Conservation (phyloP, 2,329 filamentous ascomycete genomes). For the Anthostomella pinea region DNA sequence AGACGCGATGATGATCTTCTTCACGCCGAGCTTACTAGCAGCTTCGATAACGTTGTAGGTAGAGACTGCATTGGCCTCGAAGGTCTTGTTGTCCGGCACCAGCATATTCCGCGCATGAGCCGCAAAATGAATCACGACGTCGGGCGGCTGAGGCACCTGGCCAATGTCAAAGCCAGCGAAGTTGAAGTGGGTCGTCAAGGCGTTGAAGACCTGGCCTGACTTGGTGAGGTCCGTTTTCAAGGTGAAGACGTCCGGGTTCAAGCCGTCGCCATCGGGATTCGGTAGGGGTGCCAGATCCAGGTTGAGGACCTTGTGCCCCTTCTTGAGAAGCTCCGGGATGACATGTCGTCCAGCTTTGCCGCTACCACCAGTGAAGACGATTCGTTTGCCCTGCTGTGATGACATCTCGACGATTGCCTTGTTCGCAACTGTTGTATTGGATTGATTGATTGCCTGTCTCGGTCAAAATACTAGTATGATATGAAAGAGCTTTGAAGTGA, state of each 20-base stretch:
- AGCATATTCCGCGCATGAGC: slow-evolving; percentile 59
- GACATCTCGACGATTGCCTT: too few species aligned
- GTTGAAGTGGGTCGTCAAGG: slow-evolving; percentile 46
- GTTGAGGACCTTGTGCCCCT: slow-evolving; percentile 36
- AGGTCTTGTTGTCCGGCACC: slow-evolving; percentile 59
- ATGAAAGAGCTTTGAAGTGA: too few species aligned
- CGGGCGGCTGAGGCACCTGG: slow-evolving; percentile 43
- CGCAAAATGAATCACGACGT: slow-evolving; percentile 62
- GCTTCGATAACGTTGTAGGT: slow-evolving; percentile 64
- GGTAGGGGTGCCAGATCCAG: slow-evolving; percentile 33
- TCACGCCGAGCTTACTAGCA: slow-evolving; percentile 58
- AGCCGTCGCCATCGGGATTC: slow-evolving; percentile 8
- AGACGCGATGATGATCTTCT: slow-evolving; percentile 60
- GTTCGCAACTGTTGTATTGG: background rate
- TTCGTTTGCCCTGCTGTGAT: slow-evolving; percentile 18
- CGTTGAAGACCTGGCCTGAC: slow-evolving; percentile 38
- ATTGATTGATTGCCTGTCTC: too few species aligned
- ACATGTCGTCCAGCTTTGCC: slow-evolving; percentile 36
- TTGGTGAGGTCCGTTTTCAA: slow-evolving; percentile 35
- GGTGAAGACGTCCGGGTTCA: slow-evolving; percentile 26
- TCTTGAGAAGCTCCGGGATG: slow-evolving; percentile 30
- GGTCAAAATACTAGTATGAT: too few species aligned
- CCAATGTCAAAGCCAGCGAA: slow-evolving; percentile 27
- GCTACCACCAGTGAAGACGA: slow-evolving; percentile 35
- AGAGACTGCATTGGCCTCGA: slow-evolving; percentile 51